A percentile compares a stretch with the other conserved stretches of the same genome.
phyloP scores from a whole-genome alignment of 1,284 basidiomycete genomes.

The Thecaphora thlaspeos region DNA sequence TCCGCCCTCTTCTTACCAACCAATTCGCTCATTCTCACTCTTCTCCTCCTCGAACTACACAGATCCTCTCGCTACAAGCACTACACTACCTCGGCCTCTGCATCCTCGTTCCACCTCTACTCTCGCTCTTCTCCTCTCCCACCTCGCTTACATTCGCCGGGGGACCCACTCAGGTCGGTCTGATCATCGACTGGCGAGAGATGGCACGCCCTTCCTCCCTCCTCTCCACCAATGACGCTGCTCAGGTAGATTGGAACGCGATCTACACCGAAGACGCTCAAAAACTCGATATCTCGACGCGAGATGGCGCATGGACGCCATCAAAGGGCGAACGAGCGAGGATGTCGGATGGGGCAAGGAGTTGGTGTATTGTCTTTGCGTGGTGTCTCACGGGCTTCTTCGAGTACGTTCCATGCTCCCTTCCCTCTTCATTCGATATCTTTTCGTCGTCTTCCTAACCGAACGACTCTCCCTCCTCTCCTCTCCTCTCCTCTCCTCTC shows the following conservation, averaged over 20 bases:
- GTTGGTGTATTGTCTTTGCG: background rate
- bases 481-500: background rate
- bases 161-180: conserved; percentile 78
- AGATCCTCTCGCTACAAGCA: conserved; percentile 89
- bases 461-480: background rate
- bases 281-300: background rate
- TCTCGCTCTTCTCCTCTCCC: conserved; percentile 72
- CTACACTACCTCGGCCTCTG: conserved; percentile 87
- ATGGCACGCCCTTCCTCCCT: conserved; percentile 63
- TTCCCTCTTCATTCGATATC: background rate
- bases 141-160: conserved; percentile 78
- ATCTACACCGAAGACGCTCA: background rate
- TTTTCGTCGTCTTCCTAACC: background rate
- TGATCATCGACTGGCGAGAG: conserved; percentile 97
- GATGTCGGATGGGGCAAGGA: background rate
- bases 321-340: background rate
- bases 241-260: too few species aligned
- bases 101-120: conserved; percentile 76
- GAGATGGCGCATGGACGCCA: too few species aligned
- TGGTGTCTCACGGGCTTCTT: background rate
- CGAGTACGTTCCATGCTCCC: background rate
- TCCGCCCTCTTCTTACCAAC: too few species aligned
- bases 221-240: background rate
- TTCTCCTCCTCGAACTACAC: conserved; percentile 5
- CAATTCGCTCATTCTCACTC: background rate